Base-by-base conservation (phyloP, 202 grass and related monocot species). In the Cymbopogon flexuosus region DNA sequence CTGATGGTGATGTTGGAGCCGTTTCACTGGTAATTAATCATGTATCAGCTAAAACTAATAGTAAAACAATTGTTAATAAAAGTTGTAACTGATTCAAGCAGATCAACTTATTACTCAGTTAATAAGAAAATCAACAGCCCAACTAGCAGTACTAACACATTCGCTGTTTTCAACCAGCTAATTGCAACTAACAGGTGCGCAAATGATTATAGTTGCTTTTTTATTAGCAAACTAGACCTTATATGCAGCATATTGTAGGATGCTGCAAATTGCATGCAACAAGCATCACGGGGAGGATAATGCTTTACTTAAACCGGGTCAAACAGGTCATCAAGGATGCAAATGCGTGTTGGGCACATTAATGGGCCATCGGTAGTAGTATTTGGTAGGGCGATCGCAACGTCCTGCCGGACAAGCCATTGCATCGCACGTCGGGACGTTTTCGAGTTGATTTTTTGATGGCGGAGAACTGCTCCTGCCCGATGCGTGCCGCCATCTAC, bases 261-360 rank as follows among this genome's bases (percentile, higher is more conserved):
- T 30, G 33, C 16, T 21, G 40, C 41, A 33, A 51, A 8, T 49
- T 13, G 61, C 15, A 19, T 6, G 35, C 35, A 8, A 9, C 43
- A 31, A 29, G 3, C 2, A 27, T 65, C 14, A 34, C 39, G n/a
- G 5, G 34, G 13, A 23, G 5, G 7, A 14, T 15, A 35, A 6
- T 13, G 5, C 47, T 35, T 66, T 65, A 34, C 22, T 72, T 79
- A 65, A 41, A 66, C 34, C 47, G 16, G 13, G 47, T 16, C 24
- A 73, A 57, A 30, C 43, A 6, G n/a, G 8, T n/a, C 8, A 31
- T 3, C 2, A 31, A 31, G 30, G 61, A 46, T 13, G 59, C 58
- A 5, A 34, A 73, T 73, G 69, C 70, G 77, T 80, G 77, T 27
- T 46, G 51, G 77, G 10, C 47, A 22, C 77, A 80, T 68, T 52